Conservation (phyloP, 83 land plant genomes). For the Thuja plicata region DNA sequence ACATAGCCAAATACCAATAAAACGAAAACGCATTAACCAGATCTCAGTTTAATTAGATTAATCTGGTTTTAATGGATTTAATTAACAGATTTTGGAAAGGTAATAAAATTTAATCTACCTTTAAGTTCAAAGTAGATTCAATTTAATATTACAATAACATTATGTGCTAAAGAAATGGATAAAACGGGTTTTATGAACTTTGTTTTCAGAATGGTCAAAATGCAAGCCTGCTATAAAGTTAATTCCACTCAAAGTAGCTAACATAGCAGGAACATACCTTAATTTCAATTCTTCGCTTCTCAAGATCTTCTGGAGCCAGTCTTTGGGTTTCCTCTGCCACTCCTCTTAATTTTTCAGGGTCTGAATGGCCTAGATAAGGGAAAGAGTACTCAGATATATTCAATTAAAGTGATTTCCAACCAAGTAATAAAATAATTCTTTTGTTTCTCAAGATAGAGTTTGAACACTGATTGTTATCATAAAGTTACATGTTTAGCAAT, state of each 20-base stretch:
- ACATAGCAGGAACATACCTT: neutral
- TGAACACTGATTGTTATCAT: neutral
- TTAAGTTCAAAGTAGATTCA: too few relatives aligned
- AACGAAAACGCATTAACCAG: too few relatives aligned
- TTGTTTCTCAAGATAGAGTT: neutral
- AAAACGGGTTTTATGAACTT: neutral
- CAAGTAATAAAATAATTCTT: neutral
- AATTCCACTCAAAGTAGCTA: neutral
- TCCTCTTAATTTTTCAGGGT: neutral
- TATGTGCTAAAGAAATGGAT: too few relatives aligned
- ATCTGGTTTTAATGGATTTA: too few relatives aligned
- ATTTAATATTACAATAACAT: too few relatives aligned
- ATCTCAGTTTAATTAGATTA: too few relatives aligned
- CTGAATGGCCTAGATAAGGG: neutral
- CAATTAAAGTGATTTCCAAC: neutral
- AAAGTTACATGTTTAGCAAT: neutral
- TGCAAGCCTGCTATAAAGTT: neutral
- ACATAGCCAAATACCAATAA: too few relatives aligned
- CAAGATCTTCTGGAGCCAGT: conserved; percentile 10
- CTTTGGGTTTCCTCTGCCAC: conserved; percentile 10
- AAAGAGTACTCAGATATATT: neutral
- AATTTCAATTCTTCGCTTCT: neutral
- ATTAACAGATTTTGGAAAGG: too few relatives aligned
- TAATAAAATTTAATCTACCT: too few relatives aligned
- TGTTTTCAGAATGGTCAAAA: neutral